Evolutionary conservation across 805 yeast species (phyloP), one percentile per base, ranked within the genome.

Genomic region (Isabelozyma pseudorhagii): DNA sequence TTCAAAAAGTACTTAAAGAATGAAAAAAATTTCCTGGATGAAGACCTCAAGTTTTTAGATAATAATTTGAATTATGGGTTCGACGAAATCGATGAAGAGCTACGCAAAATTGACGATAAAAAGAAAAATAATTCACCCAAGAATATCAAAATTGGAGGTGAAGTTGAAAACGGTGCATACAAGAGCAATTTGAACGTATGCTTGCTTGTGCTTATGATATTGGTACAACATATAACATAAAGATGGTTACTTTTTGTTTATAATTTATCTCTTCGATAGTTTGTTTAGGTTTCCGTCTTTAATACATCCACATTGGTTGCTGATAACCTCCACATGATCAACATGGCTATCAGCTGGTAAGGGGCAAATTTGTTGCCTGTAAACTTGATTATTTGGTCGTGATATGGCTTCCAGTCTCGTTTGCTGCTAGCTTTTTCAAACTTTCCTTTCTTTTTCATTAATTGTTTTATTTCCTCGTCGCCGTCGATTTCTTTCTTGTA

Each of bases 301-400:
- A 74, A 58, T 2, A 70, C 83, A 1, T 78, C 84, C 42, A 85
- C 71, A 49, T 79, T 71, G 1, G 87, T 83, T 34, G 80, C 72
- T 17, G 87, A 76, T 25, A 87, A 55, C 52, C 91, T 75, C 97
- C 97, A 90, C 53, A 89, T 61, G 3, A 88, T 54, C 59, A 86
- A 61, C 89, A 87, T 87, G 46, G 87, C 78, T 3, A 81, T 79
- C 21, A 86, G 75, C 48, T 84, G 72, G 61, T 85, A 84, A 0
- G 97, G 97, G 44, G 68, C 64, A 59, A 83, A 90, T 47, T 62
- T 62, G 34, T 77, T 77, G 1, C 90, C 88, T 36, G 84, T 71
- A 25, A 72, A 72, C 46, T 76, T 74, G 46, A 82, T 77, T 38
- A 80, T 71, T 50, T 79, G 83, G 52, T 85, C 89, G 51, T 83